Percentiles rank a stretch among this genome's conserved stretches.
These are phyloP conservation scores for Trichocomaceae sp. DNA, from an alignment of 2,329 filamentous ascomycete species.

Conservation along the genomic window DNA sequence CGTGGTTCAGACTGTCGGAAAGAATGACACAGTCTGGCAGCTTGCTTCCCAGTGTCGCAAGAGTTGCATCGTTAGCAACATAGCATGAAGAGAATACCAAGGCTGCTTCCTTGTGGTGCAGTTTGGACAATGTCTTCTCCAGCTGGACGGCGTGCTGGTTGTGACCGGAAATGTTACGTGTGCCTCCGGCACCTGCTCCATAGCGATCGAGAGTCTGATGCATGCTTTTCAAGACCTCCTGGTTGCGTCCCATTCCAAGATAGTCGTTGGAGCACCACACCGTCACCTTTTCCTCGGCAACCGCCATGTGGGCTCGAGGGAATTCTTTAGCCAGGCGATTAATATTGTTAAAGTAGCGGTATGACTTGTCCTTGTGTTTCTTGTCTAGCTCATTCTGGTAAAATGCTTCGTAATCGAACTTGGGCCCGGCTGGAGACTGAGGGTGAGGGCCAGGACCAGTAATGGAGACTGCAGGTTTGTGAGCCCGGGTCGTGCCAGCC, in stretches of 20 bases:
- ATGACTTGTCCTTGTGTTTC: constrained; percentile 99
- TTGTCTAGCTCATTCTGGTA: constrained; percentile 86
- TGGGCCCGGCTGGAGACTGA: constrained; percentile 44
- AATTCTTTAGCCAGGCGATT: constrained; percentile 96
- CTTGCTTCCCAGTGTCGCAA: constrained; percentile 94
- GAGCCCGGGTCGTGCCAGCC: constrained; percentile 21
- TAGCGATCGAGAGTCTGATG: constrained; percentile 92
- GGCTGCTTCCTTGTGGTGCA: constrained; percentile 87
- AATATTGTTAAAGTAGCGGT: constrained; percentile 99
- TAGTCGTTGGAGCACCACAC: constrained; percentile 99
- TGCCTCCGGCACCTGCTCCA: constrained; percentile 89
- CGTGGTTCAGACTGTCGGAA: constrained; percentile 96
- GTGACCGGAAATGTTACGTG: constrained; percentile 95
- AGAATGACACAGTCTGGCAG: constrained; percentile 93
- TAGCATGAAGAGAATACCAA: constrained; percentile 97
- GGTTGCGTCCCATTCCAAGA: constrained; percentile 92
- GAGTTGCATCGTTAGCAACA: constrained; percentile 93
- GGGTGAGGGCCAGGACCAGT: constrained; percentile 43
- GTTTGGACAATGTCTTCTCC: constrained; percentile 72
- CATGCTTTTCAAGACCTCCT: constrained; percentile 80
- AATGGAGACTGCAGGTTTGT: constrained; percentile 23
- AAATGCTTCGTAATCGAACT: constrained; percentile 87
- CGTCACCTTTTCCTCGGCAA: constrained; percentile 76
- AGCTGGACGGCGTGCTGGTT: constrained; percentile 87
- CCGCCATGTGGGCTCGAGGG: constrained; percentile 84